phyloP scores from a whole-genome alignment of 164 flowering plant genomes.

The Umbellularia californica region DNA sequence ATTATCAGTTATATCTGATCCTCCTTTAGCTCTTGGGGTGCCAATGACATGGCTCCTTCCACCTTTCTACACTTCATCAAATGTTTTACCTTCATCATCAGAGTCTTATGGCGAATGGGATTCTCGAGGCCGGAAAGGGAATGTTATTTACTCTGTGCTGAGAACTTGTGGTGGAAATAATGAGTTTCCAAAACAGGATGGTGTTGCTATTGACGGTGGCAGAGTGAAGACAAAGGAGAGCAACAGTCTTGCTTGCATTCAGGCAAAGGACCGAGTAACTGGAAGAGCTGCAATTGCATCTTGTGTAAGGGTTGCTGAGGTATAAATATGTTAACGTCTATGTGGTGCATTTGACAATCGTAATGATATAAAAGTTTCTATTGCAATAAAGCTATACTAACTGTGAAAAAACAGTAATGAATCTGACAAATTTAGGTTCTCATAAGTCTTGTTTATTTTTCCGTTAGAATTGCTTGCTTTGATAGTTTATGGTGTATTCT shows the following conservation, averaged over 20 bases:
- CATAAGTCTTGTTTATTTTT: too few species aligned
- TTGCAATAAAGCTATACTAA: too few species aligned
- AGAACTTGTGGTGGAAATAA: slow-evolving; percentile 33
- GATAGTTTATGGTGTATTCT: too few species aligned
- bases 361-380: too few species aligned
- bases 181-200: slow-evolving; percentile 35
- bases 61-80: slow-evolving; percentile 67
- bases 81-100: slow-evolving; percentile 59
- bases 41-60: slow-evolving; percentile 94
- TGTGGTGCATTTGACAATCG: too few species aligned
- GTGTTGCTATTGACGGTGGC: slow-evolving; percentile 51
- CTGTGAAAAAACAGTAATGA: too few species aligned
- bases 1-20: slow-evolving; percentile 65
- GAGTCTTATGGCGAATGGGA: slow-evolving; percentile 39
- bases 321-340: slow-evolving; percentile 14
- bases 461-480: too few species aligned
- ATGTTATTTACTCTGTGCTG: slow-evolving; percentile 56
- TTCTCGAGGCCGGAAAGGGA: slow-evolving; percentile 43
- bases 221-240: slow-evolving; percentile 60
- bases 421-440: too few species aligned
- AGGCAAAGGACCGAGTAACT: slow-evolving; percentile 65
- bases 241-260: slow-evolving; percentile 75
- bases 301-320: slow-evolving; percentile 87
- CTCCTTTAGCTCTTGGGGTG: slow-evolving; percentile 86
- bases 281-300: slow-evolving; percentile 75